Evolutionary conservation across 257 asterid species (phyloP), one percentile per base, ranked within the genome.

Genomic region (Euphrasia confusa): DNA sequence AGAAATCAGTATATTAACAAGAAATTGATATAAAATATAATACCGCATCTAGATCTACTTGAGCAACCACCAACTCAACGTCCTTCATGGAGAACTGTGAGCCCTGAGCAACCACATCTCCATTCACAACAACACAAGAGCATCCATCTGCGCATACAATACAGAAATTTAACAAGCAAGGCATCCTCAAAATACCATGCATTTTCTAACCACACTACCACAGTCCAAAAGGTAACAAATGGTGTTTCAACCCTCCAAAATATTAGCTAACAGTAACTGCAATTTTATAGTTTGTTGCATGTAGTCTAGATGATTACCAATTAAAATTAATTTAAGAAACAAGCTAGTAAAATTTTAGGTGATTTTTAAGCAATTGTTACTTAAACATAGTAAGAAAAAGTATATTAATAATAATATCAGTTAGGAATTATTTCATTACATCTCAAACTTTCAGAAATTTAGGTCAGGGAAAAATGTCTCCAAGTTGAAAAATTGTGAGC

Each of bases 11-110:
- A 21, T 21, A 30, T 53, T 42, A 63, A 54, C 26, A 58, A 57
- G 64, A 48, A 62, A 69, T 17, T 45, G 27, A 61, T 56, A 57
- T 37, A 72, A 60, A 61, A 55, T 89, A 72, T 87, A 89, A 70
- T 87, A 89, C 99, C 81, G 95, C 97, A 78, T 92, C 97, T 66
- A 92, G 84, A 75, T 92, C 97, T 60, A 92, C 78, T 80, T 92
- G 94, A 68, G 99, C 95, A 80, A 89, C 80, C 64, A 85, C 88
- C 88, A 92, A 39, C 70, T 92, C 99, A 32, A 92, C 96, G 79
- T 89, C 99, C 80, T 83, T 89, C 73, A 87, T 68, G 28, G 99
- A 92, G 75, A 92, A 92, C 48, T 89, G 97, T 60, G 99, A 84
- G 53, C 95, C 95, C 76, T 87, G 99, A 39, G 94, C 97, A 69